Evolutionary conservation across 2,329 filamentous ascomycete species (phyloP).

Genomic region (Rutstroemia sp.): DNA sequence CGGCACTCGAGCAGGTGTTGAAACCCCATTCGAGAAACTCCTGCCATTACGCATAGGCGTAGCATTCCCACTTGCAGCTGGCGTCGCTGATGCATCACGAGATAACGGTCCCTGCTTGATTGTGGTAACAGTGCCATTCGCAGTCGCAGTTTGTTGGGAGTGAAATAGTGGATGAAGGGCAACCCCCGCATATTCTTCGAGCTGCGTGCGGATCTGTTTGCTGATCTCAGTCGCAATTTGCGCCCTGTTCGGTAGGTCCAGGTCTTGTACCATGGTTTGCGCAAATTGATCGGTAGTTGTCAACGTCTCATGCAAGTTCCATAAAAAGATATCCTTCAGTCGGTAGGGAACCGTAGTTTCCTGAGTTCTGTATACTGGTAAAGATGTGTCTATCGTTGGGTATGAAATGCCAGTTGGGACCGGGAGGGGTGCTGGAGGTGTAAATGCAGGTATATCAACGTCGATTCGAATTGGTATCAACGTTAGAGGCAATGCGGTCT

Average conservation of each 20-base stretch:
- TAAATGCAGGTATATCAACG: conserved; percentile 76
- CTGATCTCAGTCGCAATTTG: conserved; percentile 72
- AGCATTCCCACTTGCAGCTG: conserved; percentile 43
- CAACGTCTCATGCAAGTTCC: conserved; percentile 93
- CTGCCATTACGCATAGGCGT: conserved; percentile 49
- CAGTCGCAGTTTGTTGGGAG: conserved; percentile 34
- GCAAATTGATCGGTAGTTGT: conserved; percentile 96
- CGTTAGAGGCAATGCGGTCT: conserved; percentile 75
- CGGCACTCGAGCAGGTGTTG: conserved; percentile 42
- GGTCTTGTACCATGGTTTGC: conserved; percentile 79
- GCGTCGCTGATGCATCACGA: conserved; percentile 36
- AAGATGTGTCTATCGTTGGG: conserved; percentile 58
- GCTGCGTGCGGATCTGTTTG: conserved; percentile 86
- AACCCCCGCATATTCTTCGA: conserved; percentile 93
- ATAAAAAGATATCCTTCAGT: conserved; percentile 90
- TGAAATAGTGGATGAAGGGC: conserved; percentile 91
- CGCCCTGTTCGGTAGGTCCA: conserved; percentile 76
- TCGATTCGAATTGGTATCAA: conserved; percentile 96
- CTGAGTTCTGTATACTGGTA: conserved; percentile 71
- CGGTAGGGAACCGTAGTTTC: conserved; percentile 79
- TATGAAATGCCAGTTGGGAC: conserved; percentile 51
- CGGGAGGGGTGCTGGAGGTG: conserved; percentile 57
- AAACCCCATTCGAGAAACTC: conserved; percentile 33
- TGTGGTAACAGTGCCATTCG: conserved; percentile 29
- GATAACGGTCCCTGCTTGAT: conserved; percentile 23